These are phyloP conservation scores for Penicillium argentinense DNA, from an alignment of 495 filamentous ascomycete species.

Conservation along the genomic window DNA sequence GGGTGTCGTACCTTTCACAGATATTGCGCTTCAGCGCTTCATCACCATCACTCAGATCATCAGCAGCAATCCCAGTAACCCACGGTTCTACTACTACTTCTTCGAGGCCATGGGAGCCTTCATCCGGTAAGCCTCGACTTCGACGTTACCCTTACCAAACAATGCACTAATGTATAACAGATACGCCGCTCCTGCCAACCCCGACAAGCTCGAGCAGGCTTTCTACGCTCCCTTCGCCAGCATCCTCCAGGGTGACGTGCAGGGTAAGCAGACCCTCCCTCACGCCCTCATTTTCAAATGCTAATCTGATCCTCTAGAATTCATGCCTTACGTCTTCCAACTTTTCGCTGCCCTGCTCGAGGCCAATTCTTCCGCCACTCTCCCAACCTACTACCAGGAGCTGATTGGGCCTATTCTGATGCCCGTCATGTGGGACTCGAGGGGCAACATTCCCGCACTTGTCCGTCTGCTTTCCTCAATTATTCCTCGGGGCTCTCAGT, in stretches of 20 bases:
- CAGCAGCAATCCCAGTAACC: conserved; percentile 91
- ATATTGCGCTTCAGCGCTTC: conserved; percentile 72
- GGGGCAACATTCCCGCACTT: conserved; percentile 89
- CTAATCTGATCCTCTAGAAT: conserved; percentile 57
- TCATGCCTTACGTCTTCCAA: conserved; percentile 95
- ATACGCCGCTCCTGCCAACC: conserved; percentile 66
- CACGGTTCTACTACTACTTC: conserved; percentile 96
- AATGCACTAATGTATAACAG: conserved; percentile 31
- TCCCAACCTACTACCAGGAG: conserved; percentile 74
- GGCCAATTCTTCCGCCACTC: conserved; percentile 66
- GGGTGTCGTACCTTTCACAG: conserved; percentile 64
- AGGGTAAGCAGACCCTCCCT: conserved; percentile 50
- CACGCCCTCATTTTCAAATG: conserved; percentile 9
- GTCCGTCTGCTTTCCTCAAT: conserved; percentile 81
- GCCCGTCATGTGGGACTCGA: conserved; percentile 80
- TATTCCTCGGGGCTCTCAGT: conserved; percentile 69
- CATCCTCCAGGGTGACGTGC: conserved; percentile 76
- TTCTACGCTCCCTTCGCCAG: conserved; percentile 75
- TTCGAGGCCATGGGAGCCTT: conserved; percentile 97
- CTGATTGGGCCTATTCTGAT: conserved; percentile 73
- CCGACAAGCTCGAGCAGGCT: conserved; percentile 69
- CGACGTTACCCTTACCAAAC: no score
- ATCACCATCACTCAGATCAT: conserved; percentile 86
- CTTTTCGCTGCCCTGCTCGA: conserved; percentile 88
- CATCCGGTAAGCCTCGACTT: conserved; percentile 56